phyloP scores from a whole-genome alignment of 345 rosid species.

The Eutrema yunnanense region DNA sequence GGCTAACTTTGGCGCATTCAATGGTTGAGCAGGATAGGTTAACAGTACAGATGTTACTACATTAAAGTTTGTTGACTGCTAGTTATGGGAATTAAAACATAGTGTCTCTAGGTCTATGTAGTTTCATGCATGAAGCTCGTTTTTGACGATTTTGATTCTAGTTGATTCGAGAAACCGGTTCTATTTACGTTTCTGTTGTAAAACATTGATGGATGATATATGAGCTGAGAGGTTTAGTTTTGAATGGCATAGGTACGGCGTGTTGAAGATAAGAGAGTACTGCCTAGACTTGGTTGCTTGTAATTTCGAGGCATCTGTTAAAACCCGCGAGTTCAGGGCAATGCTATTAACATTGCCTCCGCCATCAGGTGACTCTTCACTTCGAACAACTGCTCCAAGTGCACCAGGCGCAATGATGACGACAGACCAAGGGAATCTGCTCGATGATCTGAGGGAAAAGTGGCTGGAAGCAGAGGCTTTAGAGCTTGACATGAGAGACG shows the following conservation, averaged over 20 bases:
- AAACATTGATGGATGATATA: not conserved
- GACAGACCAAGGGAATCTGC: constrained; percentile 72
- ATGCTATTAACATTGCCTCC: constrained; percentile 90
- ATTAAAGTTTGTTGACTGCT: not conserved
- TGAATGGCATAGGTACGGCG: constrained; percentile 66
- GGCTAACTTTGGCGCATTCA: not conserved
- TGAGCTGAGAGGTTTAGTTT: not conserved
- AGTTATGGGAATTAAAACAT: not conserved
- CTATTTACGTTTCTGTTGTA: not conserved
- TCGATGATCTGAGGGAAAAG: constrained; percentile 90
- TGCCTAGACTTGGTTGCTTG: constrained; percentile 82
- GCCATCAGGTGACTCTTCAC: constrained; percentile 90
- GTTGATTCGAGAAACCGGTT: not conserved
- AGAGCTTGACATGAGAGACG: constrained; percentile 96
- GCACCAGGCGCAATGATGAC: constrained; percentile 77
- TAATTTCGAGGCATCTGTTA: constrained; percentile 88
- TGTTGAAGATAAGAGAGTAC: constrained; percentile 78
- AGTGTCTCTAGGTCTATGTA: not conserved
- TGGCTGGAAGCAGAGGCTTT: constrained; percentile 99
- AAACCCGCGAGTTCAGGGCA: constrained; percentile 69
- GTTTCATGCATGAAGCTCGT: not conserved
- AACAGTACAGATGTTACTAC: not conserved
- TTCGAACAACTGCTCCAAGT: constrained; percentile 82
- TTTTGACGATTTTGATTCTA: not conserved
- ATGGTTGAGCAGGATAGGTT: not conserved